Evolutionary conservation across 2,329 filamentous ascomycete species (phyloP), one percentile per base, ranked within the genome.

Genomic region (Fusarium tricinctum): DNA sequence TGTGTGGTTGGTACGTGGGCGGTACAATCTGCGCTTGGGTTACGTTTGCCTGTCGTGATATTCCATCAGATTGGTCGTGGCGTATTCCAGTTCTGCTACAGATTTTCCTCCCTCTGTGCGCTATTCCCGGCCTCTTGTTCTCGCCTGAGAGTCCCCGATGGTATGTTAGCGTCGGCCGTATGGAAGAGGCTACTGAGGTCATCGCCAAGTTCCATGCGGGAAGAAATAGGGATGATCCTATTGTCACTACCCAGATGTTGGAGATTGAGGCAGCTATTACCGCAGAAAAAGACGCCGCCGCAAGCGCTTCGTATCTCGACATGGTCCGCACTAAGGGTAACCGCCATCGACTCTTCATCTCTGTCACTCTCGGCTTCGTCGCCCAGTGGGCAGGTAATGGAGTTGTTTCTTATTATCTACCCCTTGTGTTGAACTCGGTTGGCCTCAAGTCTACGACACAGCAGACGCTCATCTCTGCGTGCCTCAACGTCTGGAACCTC

Each of bases 311-410:
- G n/a, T 60, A 60, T 13, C 17, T 58, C 0, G 58, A 60, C 2
- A 60, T 60, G 53, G 28, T 60, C 8, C 33, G 23, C 17, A 60
- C 58, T 3, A 58, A 45, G 38, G 58, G 58, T 2, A 58, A 58
- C 2, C 55, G 58, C 4, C 55, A 49, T 43, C 54, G 53, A 1
- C 17, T 60, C 0, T 49, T 58, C 1, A 58, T 60, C 6, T 60
- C 58, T 0, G 14, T 59, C 8, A 32, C 58, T 2, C 53, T 60
- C 0, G 58, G 58, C 2, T 26, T 60, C 1, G 45, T 59, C 0
- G 55, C 53, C 0, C 58, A 60, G n/a, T 60, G 58, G 58, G 55
- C 53, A 0, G 54, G 58, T 3, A 60, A 60, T 7, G 54, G 58
- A 1, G 58, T 60, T 26, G 54, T 60, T 9, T 60, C 58, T 3